Base-by-base conservation (phyloP, 768 basidiomycete species). In the Boletus rubescentipes region DNA sequence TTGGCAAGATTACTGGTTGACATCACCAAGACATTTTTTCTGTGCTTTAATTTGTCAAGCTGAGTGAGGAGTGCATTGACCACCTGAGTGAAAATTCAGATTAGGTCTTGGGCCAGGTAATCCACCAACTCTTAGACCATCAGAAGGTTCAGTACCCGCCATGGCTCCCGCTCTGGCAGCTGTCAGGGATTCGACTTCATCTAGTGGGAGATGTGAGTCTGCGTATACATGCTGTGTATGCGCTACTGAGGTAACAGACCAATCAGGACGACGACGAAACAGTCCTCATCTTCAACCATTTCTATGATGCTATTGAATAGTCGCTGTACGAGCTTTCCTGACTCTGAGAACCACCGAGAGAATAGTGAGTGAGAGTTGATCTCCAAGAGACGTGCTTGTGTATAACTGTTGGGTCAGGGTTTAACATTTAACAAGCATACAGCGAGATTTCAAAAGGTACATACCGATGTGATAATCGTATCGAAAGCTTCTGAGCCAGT, bases 291-390 rank as follows among this genome's bases (percentile, higher is more conserved):
- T 46, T 97, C 94, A 0, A 91, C 87, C 72, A 98, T 79, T 59
- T 97, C 94, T 36, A 81, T 90, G 52, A 99, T 93, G 54, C 81
- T 89, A 36, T 79, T 82, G 67, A 98, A 99, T 16, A 99, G 77
- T 43, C 89, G 83, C 65, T 98, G 96, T 2, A 99, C 97, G 29
- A 99, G 84, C 70, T 99, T 99, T 15, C 97, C 97, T 0, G 94
- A 97, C 68, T 99, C 97, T 0, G 95, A 98, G 73, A 98, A 99
- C 96, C 97, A 99, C 62, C 94, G 91, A 15, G 93, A 95, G 69
- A 99, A 98, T 15, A 99, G 79, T 2, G 95, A 98, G 72, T 98
- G 97, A 0, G 97, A 95, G 67, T 98, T 98, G 65, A 99, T 97
- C 70, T 99, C 97, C 41, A 99, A 81, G 11, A 99, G 77, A 42